Evolutionary conservation across 306 rosid genomes (phyloP).

Genomic region (Cicer judaicum): DNA sequence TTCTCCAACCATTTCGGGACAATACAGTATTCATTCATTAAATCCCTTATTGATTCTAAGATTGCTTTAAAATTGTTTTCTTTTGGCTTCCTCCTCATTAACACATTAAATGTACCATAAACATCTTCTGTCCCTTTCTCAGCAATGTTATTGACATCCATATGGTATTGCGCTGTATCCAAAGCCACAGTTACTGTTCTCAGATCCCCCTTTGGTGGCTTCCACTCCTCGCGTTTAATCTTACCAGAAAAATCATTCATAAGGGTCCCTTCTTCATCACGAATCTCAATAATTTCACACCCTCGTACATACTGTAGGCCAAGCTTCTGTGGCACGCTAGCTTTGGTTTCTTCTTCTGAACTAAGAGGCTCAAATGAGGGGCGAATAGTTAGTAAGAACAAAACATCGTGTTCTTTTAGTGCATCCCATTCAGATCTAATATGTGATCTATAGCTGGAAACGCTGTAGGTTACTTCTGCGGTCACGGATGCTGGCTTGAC

Average conservation of each 20-base stretch:
- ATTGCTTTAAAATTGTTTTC: constrained; percentile 98
- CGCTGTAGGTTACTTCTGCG: constrained; percentile 81
- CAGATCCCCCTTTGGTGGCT: constrained; percentile 95
- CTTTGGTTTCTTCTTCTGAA: constrained; percentile 82
- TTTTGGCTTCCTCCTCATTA: constrained; percentile 98
- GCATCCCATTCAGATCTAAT: constrained; percentile 97
- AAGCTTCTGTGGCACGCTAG: constrained; percentile 89
- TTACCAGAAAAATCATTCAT: constrained; percentile 97
- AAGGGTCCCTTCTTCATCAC: constrained; percentile 90
- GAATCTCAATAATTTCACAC: constrained; percentile 88
- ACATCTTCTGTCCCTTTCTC: constrained; percentile 92
- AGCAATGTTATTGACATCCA: constrained; percentile 94
- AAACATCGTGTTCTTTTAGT: constrained; percentile 93
- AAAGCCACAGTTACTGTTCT: constrained; percentile 96
- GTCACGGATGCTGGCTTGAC: constrained; percentile 95
- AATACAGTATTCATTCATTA: constrained; percentile 95
- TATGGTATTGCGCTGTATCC: constrained; percentile 97
- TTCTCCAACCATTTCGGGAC: constrained; percentile 98
- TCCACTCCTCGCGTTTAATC: constrained; percentile 96
- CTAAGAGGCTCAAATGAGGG: constrained; percentile 96
- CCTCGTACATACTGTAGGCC: constrained; percentile 96
- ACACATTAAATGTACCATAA: constrained; percentile 85
- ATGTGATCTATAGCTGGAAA: constrained; percentile 88
- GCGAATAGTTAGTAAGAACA: constrained; percentile 83
- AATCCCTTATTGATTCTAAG: constrained; percentile 92